A percentile compares a stretch with the other conserved stretches of the same genome.
Evolutionary conservation across 2,329 filamentous ascomycete species (phyloP).

Genomic region (Pezicula radicicola): DNA sequence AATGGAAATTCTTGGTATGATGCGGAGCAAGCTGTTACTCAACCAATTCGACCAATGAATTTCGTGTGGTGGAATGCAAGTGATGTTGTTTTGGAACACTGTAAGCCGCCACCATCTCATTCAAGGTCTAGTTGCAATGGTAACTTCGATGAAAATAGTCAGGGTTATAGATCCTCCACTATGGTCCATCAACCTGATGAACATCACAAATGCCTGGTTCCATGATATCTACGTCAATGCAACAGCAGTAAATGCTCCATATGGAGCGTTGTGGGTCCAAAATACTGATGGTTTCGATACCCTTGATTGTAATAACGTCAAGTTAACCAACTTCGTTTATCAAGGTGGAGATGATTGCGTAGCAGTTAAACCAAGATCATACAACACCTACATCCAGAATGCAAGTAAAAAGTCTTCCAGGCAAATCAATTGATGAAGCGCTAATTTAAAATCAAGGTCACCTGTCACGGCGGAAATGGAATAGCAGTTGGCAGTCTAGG

Average conservation of each 20-base stretch:
- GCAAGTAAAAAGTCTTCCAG: constrained; percentile 17
- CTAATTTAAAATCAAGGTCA: constrained; percentile 11
- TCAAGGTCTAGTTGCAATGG: no score
- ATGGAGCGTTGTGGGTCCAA: constrained; percentile 48
- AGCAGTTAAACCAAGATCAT: constrained; percentile 50
- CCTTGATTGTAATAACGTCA: constrained; percentile 38
- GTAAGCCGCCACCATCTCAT: background rate
- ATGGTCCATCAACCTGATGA: constrained; percentile 53
- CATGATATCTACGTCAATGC: constrained; percentile 46
- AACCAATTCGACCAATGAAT: constrained; percentile 48
- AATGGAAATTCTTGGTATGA: constrained; percentile 39
- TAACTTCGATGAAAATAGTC: constrained; percentile 21
- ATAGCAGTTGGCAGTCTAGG: constrained; percentile 50
- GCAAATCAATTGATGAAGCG: no score
- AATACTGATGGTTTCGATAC: constrained; percentile 38
- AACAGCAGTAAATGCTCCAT: constrained; percentile 42
- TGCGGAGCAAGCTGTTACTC: constrained; percentile 39
- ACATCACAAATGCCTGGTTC: constrained; percentile 46
- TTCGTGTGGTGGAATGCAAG: constrained; percentile 54
- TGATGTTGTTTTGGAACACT: constrained; percentile 45
- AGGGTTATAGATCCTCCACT: constrained; percentile 44
- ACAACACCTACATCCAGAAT: constrained; percentile 43
- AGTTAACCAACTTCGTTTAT: constrained; percentile 44
- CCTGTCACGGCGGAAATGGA: constrained; percentile 49
- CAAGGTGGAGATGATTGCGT: constrained; percentile 54